Conservation (phyloP, 805 yeast species). For the Jamesozyma lodderae region DNA sequence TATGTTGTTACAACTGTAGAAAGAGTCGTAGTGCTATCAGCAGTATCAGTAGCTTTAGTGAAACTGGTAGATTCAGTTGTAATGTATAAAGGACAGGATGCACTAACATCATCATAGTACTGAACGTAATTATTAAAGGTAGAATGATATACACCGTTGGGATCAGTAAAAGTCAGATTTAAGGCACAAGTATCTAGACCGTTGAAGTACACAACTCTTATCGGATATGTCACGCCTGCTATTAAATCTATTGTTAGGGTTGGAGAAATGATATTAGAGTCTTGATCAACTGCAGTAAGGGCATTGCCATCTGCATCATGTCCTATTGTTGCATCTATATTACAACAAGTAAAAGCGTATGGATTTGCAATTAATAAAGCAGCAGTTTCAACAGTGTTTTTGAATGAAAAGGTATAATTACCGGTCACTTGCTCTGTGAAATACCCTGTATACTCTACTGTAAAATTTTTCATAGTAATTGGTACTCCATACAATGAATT, state of each 20-base stretch:
- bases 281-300: not conserved
- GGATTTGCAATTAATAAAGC: constrained; percentile 25
- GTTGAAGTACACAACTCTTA: constrained; percentile 14
- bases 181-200: constrained; percentile 2
- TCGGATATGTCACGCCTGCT: constrained; percentile 12
- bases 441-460: constrained; percentile 25
- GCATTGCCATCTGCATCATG: not conserved
- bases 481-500: constrained; percentile 10
- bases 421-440: constrained; percentile 26
- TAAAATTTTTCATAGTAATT: constrained; percentile 13
- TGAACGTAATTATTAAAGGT: not conserved
- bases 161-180: constrained; percentile 2
- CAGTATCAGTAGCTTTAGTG: no score
- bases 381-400: constrained; percentile 27
- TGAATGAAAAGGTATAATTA: constrained; percentile 20
- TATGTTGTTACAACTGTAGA: no score
- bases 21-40: no score
- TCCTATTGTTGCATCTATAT: no score
- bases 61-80: no score
- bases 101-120: not conserved
- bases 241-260: not conserved
- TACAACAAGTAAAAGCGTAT: constrained; percentile 30
- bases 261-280: not conserved
- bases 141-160: constrained; percentile 1
- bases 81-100: no score